phyloP scores from a whole-genome alignment of 768 basidiomycete genomes.

The Tulasnella sp. region DNA sequence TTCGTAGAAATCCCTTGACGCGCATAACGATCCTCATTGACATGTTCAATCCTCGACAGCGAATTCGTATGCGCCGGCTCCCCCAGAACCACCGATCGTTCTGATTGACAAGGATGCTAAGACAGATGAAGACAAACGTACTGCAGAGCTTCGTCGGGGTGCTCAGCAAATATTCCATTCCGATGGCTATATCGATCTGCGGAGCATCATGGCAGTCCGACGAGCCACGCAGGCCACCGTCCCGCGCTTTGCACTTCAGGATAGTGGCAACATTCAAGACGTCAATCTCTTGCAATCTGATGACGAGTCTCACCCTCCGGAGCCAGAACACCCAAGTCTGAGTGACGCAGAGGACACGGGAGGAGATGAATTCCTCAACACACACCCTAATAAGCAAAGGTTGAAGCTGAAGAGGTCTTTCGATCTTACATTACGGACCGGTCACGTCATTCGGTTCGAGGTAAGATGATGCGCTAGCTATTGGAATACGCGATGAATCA shows the following conservation, averaged over 20 bases:
- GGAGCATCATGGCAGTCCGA: constrained; percentile 53
- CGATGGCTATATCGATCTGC: constrained; percentile 61
- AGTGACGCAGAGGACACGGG: constrained; percentile 58
- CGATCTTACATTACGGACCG: constrained; percentile 61
- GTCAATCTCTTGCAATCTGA: constrained; percentile 23
- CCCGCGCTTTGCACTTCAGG: constrained; percentile 14
- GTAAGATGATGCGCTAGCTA: constrained; percentile 32
- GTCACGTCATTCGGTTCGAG: constrained; percentile 66
- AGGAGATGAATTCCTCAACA: constrained; percentile 40
- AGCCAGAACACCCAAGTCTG: too few species aligned
- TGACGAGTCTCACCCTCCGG: constrained; percentile 31
- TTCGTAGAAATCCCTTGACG: neutral
- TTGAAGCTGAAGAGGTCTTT: constrained; percentile 60
- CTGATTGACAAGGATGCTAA: constrained; percentile 25
- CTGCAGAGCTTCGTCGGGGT: constrained; percentile 50
- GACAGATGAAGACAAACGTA: constrained; percentile 3
- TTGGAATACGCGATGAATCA: neutral
- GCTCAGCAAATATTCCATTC: constrained; percentile 51
- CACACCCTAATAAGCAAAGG: constrained; percentile 34
- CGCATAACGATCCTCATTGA: neutral
- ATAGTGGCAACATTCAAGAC: constrained; percentile 2
- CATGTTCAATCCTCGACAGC: constrained; percentile 14
- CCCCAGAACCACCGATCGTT: constrained; percentile 42
- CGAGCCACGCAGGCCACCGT: constrained; percentile 46
- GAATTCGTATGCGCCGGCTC: constrained; percentile 55